Base-by-base conservation (phyloP, 441 rosid genomes). In the Eugenia klotzschiana region DNA sequence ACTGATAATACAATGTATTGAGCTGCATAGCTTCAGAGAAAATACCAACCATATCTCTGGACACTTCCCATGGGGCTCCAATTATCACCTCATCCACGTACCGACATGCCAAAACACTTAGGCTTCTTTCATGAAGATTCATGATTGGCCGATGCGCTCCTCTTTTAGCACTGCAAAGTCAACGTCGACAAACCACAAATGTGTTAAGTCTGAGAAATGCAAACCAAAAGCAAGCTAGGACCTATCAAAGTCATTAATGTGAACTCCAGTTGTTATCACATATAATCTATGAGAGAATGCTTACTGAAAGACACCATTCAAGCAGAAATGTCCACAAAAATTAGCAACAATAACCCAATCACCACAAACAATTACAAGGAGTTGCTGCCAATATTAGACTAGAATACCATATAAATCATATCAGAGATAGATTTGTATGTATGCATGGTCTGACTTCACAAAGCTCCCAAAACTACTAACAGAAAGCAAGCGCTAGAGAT, bases 101-200 rank as follows among this genome's bases (percentile, higher is more conserved):
- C 25, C 92, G 92, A 80, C 96, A 93, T 51, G 94, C 94, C 89
- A 93, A 87, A 77, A 93, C 94, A 83, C 92, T 93, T 85, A 93
- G 88, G 86, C 96, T 93, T 89, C 96, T 90, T 87, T 93, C 96
- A 84, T 93, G 94, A 83, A 93, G 94, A 91, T 89, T 93, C 94
- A 93, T 93, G 84, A 92, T 93, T 81, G 96, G 96, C 33, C 92
- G 94, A 89, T 93, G 96, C 10, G 89, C 88, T 82, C 94, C 94
- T 88, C 94, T 90, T 87, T 89, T 90, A 52, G 89, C 88, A 89
- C 96, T 93, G 91, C 88, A 87, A 60, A 83, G 87, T 88, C 82
- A 55, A 11, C 27, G 82, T 69, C 9, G 56, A 81, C 16, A 51
- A 46, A 55, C 40, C 72, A 25, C 74, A 52, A 64, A 49, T 60